phyloP scores from a whole-genome alignment of 1,284 basidiomycete genomes.

The Afroboletus lepidellus region DNA sequence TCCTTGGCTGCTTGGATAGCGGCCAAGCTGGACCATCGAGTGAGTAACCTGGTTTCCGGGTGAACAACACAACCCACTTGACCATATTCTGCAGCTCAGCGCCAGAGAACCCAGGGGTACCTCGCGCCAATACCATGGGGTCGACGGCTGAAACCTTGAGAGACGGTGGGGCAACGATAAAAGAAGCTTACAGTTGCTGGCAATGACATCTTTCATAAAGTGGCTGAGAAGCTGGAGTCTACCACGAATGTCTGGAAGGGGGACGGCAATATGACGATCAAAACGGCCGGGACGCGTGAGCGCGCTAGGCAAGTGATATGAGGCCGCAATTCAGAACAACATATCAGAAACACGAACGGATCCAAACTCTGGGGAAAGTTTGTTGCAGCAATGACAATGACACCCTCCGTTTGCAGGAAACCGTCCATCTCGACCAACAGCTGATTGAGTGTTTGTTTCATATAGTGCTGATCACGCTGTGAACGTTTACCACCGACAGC shows the following conservation, averaged over 20 bases:
- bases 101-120: slow-evolving; percentile 88
- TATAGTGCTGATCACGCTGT: slow-evolving; percentile 83
- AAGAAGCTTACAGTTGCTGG: slow-evolving; percentile 49
- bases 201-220: slow-evolving; percentile 80
- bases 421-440: slow-evolving; percentile 94
- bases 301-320: slow-evolving; percentile 52
- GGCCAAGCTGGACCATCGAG: slow-evolving; percentile 57
- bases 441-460: slow-evolving; percentile 93
- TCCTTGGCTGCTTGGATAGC: slow-evolving; percentile 92
- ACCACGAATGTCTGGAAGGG: slow-evolving; percentile 84
- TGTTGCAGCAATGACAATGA: slow-evolving; percentile 93
- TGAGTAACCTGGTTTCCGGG: slow-evolving; percentile 1
- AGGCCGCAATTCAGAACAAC: slow-evolving; percentile 7
- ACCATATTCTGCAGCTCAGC: slow-evolving; percentile 94
- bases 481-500: slow-evolving; percentile 93
- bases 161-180: slow-evolving; percentile 1
- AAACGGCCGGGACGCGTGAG: slow-evolving; percentile 93
- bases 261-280: slow-evolving; percentile 88
- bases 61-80: slow-evolving; percentile 56
- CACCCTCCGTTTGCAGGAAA: slow-evolving; percentile 86
- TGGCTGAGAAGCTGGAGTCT: slow-evolving; percentile 87
- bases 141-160: slow-evolving; percentile 61
- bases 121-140: slow-evolving; percentile 81
- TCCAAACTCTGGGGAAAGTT: slow-evolving; percentile 94
- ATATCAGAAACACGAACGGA: slow-evolving; percentile 51